Conservation (phyloP, 257 asterid species). For the Gentiana dahurica region DNA sequence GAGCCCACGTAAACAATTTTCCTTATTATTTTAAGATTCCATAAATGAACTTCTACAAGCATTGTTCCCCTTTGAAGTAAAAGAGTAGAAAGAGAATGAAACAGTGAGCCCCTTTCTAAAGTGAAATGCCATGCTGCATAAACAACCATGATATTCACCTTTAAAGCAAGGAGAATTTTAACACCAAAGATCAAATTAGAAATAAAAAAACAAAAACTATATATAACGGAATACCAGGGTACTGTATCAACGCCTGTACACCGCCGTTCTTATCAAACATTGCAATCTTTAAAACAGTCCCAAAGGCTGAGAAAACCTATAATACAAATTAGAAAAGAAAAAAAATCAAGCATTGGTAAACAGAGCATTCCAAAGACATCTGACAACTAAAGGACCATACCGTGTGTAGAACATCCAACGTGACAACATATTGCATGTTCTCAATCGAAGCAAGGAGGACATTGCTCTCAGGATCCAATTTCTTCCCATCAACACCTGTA, state of each 20-base stretch:
- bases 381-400: slow-evolving; percentile 26
- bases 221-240: slow-evolving; percentile 38
- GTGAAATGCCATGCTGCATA: no score
- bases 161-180: no score
- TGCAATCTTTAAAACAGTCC: slow-evolving; percentile 79
- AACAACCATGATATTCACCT: no score
- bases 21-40: no score
- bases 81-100: no score
- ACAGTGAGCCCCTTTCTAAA: no score
- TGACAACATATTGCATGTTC: slow-evolving; percentile 96
- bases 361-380: background rate
- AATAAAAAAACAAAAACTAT: background rate
- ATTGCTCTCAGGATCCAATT: slow-evolving; percentile 89
- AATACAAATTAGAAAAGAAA: slow-evolving; percentile 3
- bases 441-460: slow-evolving; percentile 96
- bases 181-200: no score
- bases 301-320: slow-evolving; percentile 76
- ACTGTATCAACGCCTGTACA: slow-evolving; percentile 83
- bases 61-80: no score
- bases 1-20: no score
- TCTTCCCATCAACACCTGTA: slow-evolving; percentile 78
- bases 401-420: slow-evolving; percentile 80
- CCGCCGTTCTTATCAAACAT: slow-evolving; percentile 91
- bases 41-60: no score
- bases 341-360: slow-evolving; percentile 3